phyloP scores from a whole-genome alignment of 352 stramenopile genomes.

The Globisporangium cederbergense region DNA sequence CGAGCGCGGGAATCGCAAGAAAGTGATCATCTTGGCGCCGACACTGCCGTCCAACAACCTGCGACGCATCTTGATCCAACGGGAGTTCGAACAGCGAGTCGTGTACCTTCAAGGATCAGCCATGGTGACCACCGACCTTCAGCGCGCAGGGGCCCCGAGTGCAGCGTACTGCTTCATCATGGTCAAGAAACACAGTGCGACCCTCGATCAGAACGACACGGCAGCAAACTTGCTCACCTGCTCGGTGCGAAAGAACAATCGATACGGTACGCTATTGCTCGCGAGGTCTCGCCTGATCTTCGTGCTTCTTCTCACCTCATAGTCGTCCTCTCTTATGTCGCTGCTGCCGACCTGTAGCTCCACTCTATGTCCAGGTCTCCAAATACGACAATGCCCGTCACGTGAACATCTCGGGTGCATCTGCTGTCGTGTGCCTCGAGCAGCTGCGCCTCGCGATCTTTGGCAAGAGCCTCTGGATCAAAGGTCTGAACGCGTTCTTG shows the following conservation, averaged over 20 bases:
- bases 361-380: conserved; percentile 76
- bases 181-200: conserved; percentile 61
- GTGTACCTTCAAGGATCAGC: conserved; percentile 75
- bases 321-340: neutral
- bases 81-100: conserved; percentile 72
- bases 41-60: conserved; percentile 54
- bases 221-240: conserved; percentile 72
- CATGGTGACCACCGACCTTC: conserved; percentile 68
- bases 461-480: conserved; percentile 71
- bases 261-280: conserved; percentile 31
- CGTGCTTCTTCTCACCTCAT: neutral
- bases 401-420: conserved; percentile 67
- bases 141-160: conserved; percentile 42
- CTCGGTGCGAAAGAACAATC: conserved; percentile 74
- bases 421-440: conserved; percentile 71
- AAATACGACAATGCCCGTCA: conserved; percentile 72
- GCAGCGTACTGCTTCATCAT: conserved; percentile 74
- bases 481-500: conserved; percentile 68
- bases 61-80: conserved; percentile 58
- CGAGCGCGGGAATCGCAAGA: conserved; percentile 45
- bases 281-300: neutral
- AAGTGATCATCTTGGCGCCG: conserved; percentile 71
- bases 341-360: conserved; percentile 23
- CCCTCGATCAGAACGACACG: conserved; percentile 63
- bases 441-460: conserved; percentile 71